Evolutionary conservation across 2,329 filamentous ascomycete species (phyloP), one percentile per base, ranked within the genome.

Genomic region (Stemphylium beticola): DNA sequence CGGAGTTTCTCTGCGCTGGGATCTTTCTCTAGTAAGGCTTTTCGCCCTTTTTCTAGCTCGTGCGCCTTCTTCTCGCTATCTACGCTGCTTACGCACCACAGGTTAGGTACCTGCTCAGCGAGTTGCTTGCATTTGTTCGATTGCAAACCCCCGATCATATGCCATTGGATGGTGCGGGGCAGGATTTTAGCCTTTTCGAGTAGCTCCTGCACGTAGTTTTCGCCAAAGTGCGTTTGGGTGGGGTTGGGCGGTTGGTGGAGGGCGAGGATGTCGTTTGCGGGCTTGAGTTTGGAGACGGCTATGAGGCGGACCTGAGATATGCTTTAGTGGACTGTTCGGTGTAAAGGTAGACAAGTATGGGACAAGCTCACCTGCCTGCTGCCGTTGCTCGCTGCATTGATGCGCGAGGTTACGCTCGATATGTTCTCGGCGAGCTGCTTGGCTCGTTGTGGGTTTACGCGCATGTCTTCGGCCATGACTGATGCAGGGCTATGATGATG

Each of bases 221-320:
- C 95, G 67, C 95, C 95, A 75, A 98, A 98, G 78, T 99, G 91
- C 15, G 81, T 65, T 49, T 93, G 90, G 1, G 60, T 46, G 7
- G 65, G 68, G 8, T 60, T 56, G 20, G 63, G 80, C 0, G 81
- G 76, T 66, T 84, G 81, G 78, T 96, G 89, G 1, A 99, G 85
- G 26, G 92, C 89, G 50, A 96, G 82, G 67, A 99, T 90, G 75
- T 99, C 95, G 68, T 90, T 90, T 55, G 88, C 91, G 12, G 95
- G 93, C 78, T 99, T 98, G 63, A 97, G 83, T 77, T 99, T 99
- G 36, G 93, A 97, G 44, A 99, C 95, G 24, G 95, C 93, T 37
- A 99, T 92, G 34, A 99, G 84, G 41, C 95, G 88, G 60, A 93
- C 85, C 87, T 91, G 64, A 18, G 18, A 34, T 20, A 37, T 6